Percentiles rank a stretch among this genome's conserved stretches.
Evolutionary conservation across 768 basidiomycete genomes (phyloP).

Genomic region (Lentinula detonsa): DNA sequence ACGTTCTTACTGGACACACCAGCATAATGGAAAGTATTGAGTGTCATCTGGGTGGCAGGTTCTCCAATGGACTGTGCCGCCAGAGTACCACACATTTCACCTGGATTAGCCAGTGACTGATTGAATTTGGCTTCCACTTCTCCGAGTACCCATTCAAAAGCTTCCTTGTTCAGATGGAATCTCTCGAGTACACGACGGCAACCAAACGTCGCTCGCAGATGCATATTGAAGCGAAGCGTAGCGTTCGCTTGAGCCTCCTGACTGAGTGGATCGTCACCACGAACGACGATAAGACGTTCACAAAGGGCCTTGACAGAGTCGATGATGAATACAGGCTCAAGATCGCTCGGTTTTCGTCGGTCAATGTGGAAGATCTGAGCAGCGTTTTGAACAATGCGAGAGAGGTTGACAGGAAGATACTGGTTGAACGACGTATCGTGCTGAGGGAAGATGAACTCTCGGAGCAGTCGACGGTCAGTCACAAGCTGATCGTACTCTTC

Average conservation of each 20-base stretch:
- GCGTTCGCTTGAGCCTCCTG: slow-evolving; percentile 81
- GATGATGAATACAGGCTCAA: slow-evolving; percentile 84
- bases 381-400: slow-evolving; percentile 93
- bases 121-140: slow-evolving; percentile 97
- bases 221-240: slow-evolving; percentile 89
- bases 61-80: slow-evolving; percentile 99
- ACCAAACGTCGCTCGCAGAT: slow-evolving; percentile 85
- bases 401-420: slow-evolving; percentile 92
- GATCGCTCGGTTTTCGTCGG: slow-evolving; percentile 85
- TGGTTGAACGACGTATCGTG: slow-evolving; percentile 66
- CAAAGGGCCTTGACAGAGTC: slow-evolving; percentile 71
- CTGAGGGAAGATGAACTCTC: slow-evolving; percentile 79
- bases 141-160: slow-evolving; percentile 96
- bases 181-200: slow-evolving; percentile 83
- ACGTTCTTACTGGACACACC: slow-evolving; percentile 99
- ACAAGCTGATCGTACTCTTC: slow-evolving; percentile 57
- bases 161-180: slow-evolving; percentile 83
- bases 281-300: slow-evolving; percentile 78
- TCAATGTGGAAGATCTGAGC: slow-evolving; percentile 97
- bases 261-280: slow-evolving; percentile 74
- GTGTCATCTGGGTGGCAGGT: slow-evolving; percentile 98
- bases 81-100: slow-evolving; percentile 98
- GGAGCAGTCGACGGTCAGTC: slow-evolving; percentile 73
- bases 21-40: slow-evolving; percentile 99
- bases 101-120: slow-evolving; percentile 84